Evolutionary conservation across 371 early-diverging fungal species (phyloP), one percentile per base, ranked within the genome.

Genomic region (Circinella minor): DNA sequence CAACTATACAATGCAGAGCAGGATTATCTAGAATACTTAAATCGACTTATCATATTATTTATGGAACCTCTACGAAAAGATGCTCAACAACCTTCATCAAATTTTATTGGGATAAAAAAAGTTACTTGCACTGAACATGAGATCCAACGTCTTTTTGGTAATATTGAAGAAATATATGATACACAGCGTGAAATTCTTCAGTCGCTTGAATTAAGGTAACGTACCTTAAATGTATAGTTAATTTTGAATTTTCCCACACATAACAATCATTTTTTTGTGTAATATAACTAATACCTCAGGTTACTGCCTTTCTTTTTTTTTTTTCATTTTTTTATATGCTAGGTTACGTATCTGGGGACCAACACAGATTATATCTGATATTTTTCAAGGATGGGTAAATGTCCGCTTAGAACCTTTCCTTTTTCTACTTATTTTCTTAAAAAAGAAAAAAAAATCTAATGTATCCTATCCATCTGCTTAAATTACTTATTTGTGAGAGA

Each of bases 121-220:
- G 71, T 74, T 63, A 67, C 74, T 10, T 83, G 84, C 51, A 83
- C 84, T 13, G 77, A 81, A 49, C 70, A 77, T 11, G 81, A 81
- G 63, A 72, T 79, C 54, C 71, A 71, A 11, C 77, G 81, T 77
- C 64, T 83, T 9, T 83, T 83, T 72, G 79, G 80, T 36, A 83
- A 83, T 43, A 74, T 80, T 72, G 80, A 81, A 43, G 76, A 79
- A 39, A 66, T 83, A 8, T 65, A 75, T 7, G 65, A 76, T 38
- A 54, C 73, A 10, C 84, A 83, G 66, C 72, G 70, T 39, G 67
- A 66, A 9, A 74, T 76, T 38, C 57, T 81, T 13, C 61, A 65
- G 13, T 71, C 73, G 34, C 67, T 83, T 36, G 72, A 81, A 57
- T 74, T 75, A 70, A 72, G 83, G 83, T 80, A 74, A 27, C 27